Conservation (phyloP, 164 flowering plant genomes). For the Sedum album region DNA sequence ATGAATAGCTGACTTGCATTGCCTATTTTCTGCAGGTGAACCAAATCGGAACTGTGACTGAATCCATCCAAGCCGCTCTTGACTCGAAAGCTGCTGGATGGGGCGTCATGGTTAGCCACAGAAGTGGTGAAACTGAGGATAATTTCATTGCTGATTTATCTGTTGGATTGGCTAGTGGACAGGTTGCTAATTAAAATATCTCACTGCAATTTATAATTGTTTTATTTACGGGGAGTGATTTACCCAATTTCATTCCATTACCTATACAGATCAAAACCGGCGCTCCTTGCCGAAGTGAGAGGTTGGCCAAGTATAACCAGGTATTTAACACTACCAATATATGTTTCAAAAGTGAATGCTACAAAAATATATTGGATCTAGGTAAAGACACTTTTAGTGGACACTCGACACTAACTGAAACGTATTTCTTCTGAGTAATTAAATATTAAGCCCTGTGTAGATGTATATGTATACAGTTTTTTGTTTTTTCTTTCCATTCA, state of each 20-base stretch:
- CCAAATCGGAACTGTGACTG: constrained; percentile 92
- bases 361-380: background rate
- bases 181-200: constrained; percentile 32
- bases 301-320: constrained; percentile 94
- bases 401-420: too few relatives aligned
- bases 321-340: constrained; percentile 22
- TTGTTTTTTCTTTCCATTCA: background rate
- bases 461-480: background rate
- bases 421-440: too few relatives aligned
- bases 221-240: constrained; percentile 1
- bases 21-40: constrained; percentile 55
- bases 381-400: background rate
- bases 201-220: background rate
- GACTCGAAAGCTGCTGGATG: constrained; percentile 95
- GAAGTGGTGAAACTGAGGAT: constrained; percentile 98
- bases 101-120: constrained; percentile 99
- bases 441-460: too few relatives aligned
- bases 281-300: constrained; percentile 93
- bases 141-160: constrained; percentile 95
- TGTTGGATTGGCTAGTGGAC: constrained; percentile 96
- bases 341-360: background rate
- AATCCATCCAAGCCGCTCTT: constrained; percentile 84
- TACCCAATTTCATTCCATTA: constrained; percentile 12
- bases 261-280: constrained; percentile 88
- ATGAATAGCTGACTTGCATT: background rate